Evolutionary conservation across 306 rosid genomes (phyloP).

Genomic region (Erythrophleum fordii): DNA sequence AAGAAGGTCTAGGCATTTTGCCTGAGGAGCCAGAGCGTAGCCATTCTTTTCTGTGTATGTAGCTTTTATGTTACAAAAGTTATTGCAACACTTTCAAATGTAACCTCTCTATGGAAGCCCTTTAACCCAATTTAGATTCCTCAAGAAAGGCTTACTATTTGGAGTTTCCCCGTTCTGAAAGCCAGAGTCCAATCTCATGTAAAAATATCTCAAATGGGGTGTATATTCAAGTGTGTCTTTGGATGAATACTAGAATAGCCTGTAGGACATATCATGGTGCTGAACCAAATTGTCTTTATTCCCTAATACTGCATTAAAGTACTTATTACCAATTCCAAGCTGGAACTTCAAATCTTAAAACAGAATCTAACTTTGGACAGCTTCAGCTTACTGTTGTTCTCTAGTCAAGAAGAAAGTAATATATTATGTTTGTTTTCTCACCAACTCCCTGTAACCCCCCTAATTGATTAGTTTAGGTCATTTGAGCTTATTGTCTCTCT

Average conservation of each 20-base stretch:
- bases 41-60: not conserved
- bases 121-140: not conserved
- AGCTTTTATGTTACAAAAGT: conserved; percentile 1
- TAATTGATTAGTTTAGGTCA: not conserved
- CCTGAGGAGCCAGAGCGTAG: not conserved
- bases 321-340: conserved; percentile 16
- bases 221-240: not conserved
- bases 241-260: conserved; percentile 15
- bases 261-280: not conserved
- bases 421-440: not conserved
- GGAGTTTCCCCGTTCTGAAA: not conserved
- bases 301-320: conserved; percentile 9
- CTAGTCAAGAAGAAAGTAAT: conserved; percentile 14
- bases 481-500: not conserved
- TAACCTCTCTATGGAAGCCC: too few relatives aligned
- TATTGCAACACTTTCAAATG: not conserved
- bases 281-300: conserved; percentile 40
- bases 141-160: not conserved
- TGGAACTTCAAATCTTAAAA: not conserved
- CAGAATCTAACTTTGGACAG: conserved; percentile 15
- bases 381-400: not conserved
- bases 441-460: not conserved
- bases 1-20: conserved; percentile 28
- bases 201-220: not conserved
- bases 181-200: not conserved